Percentiles rank a stretch among this genome's conserved stretches.
These are phyloP conservation scores for Kwoniella dendrophila DNA, from an alignment of 768 basidiomycete species.

Conservation along the genomic window DNA sequence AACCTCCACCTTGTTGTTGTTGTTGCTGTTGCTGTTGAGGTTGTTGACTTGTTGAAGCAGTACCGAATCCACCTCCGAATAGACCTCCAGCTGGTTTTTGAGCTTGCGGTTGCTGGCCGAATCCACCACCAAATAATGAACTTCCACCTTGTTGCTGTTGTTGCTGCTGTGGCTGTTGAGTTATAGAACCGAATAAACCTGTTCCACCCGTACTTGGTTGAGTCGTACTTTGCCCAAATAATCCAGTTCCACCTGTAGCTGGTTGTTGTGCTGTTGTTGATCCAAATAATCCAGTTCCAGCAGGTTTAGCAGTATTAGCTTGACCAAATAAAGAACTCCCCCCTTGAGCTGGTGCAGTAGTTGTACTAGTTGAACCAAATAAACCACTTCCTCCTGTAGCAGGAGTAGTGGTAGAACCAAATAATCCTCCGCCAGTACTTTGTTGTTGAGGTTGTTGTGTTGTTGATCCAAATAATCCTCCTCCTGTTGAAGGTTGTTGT, in stretches of 20 bases:
- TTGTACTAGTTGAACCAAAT: conserved; percentile 10
- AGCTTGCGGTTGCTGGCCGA: conserved; percentile 17
- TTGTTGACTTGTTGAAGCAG: conserved; percentile 4
- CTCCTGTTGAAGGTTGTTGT: conserved; percentile 10
- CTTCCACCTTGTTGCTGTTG: conserved; percentile 21
- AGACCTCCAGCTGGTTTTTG: conserved; percentile 18
- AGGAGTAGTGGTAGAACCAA: conserved; percentile 18
- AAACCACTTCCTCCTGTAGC: conserved; percentile 20
- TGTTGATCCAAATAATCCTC: conserved; percentile 24
- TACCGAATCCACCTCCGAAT: conserved; percentile 23
- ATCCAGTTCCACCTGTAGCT: conserved; percentile 14
- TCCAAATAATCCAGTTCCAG: conserved; percentile 8
- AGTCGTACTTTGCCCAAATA: conserved; percentile 24
- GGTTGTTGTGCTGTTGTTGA: conserved; percentile 25
- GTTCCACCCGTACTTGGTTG: conserved; percentile 2
- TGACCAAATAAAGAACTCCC: conserved; percentile 9
- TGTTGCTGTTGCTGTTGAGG: conserved; percentile 30
- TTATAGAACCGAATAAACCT: conserved; percentile 38
- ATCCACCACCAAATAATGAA: conserved; percentile 13
- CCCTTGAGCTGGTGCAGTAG: not conserved
- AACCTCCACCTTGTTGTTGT: conserved; percentile 30
- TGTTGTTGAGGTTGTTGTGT: conserved; percentile 24
- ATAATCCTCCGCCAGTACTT: conserved; percentile 23
- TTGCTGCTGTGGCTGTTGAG: conserved; percentile 20
- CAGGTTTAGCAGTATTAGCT: conserved; percentile 4